Base-by-base conservation (phyloP, 1,284 basidiomycete genomes). In the Ceratobasidium theobromae region DNA sequence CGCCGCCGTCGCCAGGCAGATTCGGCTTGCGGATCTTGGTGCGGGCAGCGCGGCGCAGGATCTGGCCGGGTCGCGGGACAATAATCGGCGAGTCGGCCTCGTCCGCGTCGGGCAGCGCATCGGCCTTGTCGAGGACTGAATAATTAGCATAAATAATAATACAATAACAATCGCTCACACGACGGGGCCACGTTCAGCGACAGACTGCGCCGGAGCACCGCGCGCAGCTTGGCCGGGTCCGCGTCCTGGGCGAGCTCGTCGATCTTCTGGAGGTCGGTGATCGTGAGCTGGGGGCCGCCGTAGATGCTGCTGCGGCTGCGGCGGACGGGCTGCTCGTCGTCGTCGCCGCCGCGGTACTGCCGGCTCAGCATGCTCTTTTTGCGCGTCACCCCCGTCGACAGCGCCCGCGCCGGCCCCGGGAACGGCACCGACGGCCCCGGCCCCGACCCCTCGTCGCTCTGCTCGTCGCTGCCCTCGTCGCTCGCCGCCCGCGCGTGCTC, bases 1-100 rank as follows among this genome's bases (percentile, higher is more conserved):
- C 88, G 48, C 86, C 87, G 3, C 85, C 88, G 74, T 90, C 92
- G 21, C 88, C 89, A 9, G 84, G 81, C 23, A 88, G 75, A 12
- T 86, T 85, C n/a, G 87, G 81, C 78, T 98, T 99, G 65, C 96
- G 87, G 73, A 98, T 97, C 80, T 95, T 95, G 2, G 96, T 99
- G 21, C 95, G 86, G 6, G 93, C 94, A 11, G 93, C 86, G 49
- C 96, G 88, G 30, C 94, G 91, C 12, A 99, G 81, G 72, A 95
- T 94, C 75, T 89, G 89, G 12, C 91, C 91, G 1, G 92, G 93
- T 51, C 88, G 69, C 33, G 91, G 92, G 4, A 95, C 86, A 67
- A 97, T 89, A 72, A 97, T 90, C 27, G 95, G 95, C 25, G 85
- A 82, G 76, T 98, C 94, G 1, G 87, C 88, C 72, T 93, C 91